These are phyloP conservation scores for Panaeolus papilionaceus DNA, from an alignment of 768 basidiomycete species.

Conservation along the genomic window DNA sequence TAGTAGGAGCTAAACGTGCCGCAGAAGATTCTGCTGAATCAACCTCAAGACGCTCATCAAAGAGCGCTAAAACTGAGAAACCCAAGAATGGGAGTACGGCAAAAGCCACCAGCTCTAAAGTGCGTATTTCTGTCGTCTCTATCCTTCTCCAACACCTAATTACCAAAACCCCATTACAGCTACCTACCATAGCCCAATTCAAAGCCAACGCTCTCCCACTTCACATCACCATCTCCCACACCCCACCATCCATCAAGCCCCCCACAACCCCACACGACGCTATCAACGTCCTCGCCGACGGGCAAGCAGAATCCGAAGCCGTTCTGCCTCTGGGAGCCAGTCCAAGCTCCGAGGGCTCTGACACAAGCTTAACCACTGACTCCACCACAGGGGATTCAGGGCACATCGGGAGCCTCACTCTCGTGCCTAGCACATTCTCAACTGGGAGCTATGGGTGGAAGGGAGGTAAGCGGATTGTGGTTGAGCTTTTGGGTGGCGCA, in stretches of 20 bases:
- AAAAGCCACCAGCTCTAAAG: slow-evolving; percentile 44
- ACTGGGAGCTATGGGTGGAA: slow-evolving; percentile 91
- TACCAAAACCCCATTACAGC: slow-evolving; percentile 34
- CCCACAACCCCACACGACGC: slow-evolving; percentile 1
- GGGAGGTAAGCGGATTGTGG: slow-evolving; percentile 67
- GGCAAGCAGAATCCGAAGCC: slow-evolving; percentile 11
- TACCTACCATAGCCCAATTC: slow-evolving; percentile 58
- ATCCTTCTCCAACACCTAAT: slow-evolving; percentile 11
- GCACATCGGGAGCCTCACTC: slow-evolving; percentile 59
- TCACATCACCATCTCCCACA: slow-evolving; percentile 71
- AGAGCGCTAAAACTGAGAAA: slow-evolving; percentile 21
- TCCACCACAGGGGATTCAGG: slow-evolving; percentile 59
- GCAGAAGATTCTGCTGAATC: slow-evolving; percentile 21
- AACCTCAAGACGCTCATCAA: background rate
- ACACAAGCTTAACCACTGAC: slow-evolving; percentile 48
- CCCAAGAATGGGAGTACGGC: slow-evolving; percentile 20
- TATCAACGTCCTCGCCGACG: slow-evolving; percentile 17
- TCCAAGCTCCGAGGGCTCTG: slow-evolving; percentile 43
- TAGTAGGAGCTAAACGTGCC: slow-evolving; percentile 24
- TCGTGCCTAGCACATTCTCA: slow-evolving; percentile 64
- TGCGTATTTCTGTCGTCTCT: slow-evolving; percentile 35
- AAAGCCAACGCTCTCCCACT: slow-evolving; percentile 72
- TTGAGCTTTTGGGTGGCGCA: slow-evolving; percentile 64
- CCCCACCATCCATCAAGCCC: slow-evolving; percentile 49
- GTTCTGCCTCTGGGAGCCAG: slow-evolving; percentile 10